These are phyloP conservation scores for Trametes pubescens DNA, from an alignment of 1,284 basidiomycete species.

Conservation along the genomic window DNA sequence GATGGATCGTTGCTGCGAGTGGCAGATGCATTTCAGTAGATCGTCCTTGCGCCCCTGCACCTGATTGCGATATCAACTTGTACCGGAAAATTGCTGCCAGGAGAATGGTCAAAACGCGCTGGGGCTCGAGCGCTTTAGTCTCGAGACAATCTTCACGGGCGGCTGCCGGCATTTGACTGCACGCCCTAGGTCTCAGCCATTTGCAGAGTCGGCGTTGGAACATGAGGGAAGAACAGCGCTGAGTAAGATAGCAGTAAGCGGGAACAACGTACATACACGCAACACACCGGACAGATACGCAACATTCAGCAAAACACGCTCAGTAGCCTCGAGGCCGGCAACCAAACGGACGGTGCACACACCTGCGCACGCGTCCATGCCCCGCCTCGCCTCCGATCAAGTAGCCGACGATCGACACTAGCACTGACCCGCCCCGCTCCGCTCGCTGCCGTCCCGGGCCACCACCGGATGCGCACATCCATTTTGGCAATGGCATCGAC, in stretches of 20 bases:
- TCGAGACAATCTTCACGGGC: no score
- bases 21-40: neutral
- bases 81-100: neutral
- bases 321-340: slow-evolving; percentile 10
- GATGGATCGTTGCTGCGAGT: neutral
- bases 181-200: neutral
- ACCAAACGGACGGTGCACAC: slow-evolving; percentile 7
- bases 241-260: slow-evolving; percentile 1
- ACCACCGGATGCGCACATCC: neutral
- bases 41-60: neutral
- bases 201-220: neutral
- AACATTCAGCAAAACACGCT: slow-evolving; percentile 6
- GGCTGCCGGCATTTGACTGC: no score
- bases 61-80: neutral
- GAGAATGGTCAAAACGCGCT: no score
- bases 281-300: slow-evolving; percentile 9
- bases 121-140: no score
- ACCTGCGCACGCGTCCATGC: neutral
- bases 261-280: slow-evolving; percentile 18
- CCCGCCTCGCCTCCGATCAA: slow-evolving; percentile 14
- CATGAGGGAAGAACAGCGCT: neutral
- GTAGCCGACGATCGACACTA: slow-evolving; percentile 22
- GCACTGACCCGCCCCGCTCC: neutral
- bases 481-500: neutral
- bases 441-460: neutral